A percentile compares a stretch with the other conserved stretches of the same genome.
Conservation (phyloP, 257 asterid genomes). For the Nicotiana noctiflora region DNA sequence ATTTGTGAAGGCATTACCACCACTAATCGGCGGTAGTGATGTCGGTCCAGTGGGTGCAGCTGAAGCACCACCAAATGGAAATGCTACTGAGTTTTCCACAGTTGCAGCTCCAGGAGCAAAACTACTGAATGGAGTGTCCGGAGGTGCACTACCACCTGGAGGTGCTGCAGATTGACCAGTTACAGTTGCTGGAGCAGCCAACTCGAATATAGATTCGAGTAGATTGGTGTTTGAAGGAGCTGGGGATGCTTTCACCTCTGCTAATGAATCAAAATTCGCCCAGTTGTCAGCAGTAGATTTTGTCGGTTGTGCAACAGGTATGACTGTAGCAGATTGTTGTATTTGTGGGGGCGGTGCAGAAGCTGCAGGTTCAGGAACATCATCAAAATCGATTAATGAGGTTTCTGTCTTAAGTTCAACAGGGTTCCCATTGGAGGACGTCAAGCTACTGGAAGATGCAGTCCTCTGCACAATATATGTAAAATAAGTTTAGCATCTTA, state of each 20-base stretch:
- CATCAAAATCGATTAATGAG: constrained; percentile 91
- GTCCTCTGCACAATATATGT: constrained; percentile 55
- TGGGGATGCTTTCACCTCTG: constrained; percentile 47
- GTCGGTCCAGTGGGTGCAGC: constrained; percentile 36
- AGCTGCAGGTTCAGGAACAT: constrained; percentile 60
- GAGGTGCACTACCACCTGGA: constrained; percentile 26
- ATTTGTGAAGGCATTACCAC: constrained; percentile 1
- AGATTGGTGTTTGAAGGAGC: constrained; percentile 43
- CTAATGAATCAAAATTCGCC: constrained; percentile 87
- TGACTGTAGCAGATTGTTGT: constrained; percentile 34
- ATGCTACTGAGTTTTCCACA: constrained; percentile 18
- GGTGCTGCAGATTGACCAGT: constrained; percentile 28
- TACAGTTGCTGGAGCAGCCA: constrained; percentile 53
- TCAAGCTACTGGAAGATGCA: constrained; percentile 88
- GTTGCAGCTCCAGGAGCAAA: constrained; percentile 28
- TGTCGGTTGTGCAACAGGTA: constrained; percentile 34
- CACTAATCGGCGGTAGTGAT: constrained; percentile 17
- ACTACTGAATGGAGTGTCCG: constrained; percentile 40
- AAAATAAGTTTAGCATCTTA: not conserved
- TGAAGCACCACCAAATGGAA: constrained; percentile 31
- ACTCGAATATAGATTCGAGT: constrained; percentile 59
- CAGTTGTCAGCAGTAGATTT: constrained; percentile 58
- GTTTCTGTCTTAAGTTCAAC: constrained; percentile 61
- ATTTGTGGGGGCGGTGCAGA: constrained; percentile 35
- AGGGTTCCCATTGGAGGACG: constrained; percentile 72